Percentiles rank a stretch among this genome's conserved stretches.
These are phyloP conservation scores for Larix kaempferi DNA, from an alignment of 75 land plant species.

Conservation along the genomic window DNA sequence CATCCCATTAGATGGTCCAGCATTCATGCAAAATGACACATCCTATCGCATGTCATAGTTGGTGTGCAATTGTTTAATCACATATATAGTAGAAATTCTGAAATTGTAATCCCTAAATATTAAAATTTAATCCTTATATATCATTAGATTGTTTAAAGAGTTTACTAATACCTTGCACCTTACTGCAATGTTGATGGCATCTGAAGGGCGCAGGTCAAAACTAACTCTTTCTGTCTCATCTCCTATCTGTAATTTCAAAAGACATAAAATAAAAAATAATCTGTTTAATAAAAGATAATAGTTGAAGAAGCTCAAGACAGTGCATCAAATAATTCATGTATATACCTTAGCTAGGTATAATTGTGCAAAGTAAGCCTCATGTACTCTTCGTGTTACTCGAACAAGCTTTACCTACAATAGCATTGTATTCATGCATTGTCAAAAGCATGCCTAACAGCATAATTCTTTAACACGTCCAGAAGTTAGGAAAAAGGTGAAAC, in stretches of 20 bases:
- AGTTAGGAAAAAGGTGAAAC: not conserved
- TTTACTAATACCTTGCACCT: conserved; percentile 63
- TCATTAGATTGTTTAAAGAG: not conserved
- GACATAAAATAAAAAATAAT: conserved; percentile 5
- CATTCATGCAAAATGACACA: too few relatives aligned
- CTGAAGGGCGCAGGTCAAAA: conserved; percentile 89
- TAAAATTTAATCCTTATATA: not conserved
- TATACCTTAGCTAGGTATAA: conserved; percentile 68
- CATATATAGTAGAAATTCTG: not conserved
- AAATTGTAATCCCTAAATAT: not conserved
- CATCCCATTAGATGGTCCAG: too few relatives aligned
- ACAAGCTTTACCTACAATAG: conserved; percentile 70
- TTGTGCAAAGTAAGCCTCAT: conserved; percentile 88
- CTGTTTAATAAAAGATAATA: not conserved
- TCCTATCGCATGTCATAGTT: too few relatives aligned
- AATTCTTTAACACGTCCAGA: too few relatives aligned
- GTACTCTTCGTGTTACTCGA: conserved; percentile 81
- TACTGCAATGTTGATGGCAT: conserved; percentile 95
- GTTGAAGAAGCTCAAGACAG: not conserved
- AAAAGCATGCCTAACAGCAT: not conserved
- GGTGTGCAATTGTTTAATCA: not conserved
- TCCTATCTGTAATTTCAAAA: conserved; percentile 37
- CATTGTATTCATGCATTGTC: conserved; percentile 7
- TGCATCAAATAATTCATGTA: not conserved
- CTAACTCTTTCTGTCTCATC: conserved; percentile 51